phyloP scores from a whole-genome alignment of 139 green algal genomes.

The Chlamydomonas sphaeroides region DNA sequence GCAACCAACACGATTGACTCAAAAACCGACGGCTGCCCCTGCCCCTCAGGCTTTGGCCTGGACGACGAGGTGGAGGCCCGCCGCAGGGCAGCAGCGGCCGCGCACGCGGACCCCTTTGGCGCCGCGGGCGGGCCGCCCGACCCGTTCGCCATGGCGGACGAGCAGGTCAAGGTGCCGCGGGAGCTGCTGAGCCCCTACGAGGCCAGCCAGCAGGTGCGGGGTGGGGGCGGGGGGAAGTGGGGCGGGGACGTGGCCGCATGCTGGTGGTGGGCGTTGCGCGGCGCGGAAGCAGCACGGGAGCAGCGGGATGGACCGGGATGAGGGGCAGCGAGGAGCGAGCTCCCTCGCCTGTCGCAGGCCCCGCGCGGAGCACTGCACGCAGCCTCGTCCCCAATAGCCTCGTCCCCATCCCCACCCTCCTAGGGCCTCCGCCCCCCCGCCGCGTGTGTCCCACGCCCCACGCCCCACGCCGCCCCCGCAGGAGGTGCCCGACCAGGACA shows the following conservation, averaged over 20 bases:
- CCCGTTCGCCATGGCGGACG: slow-evolving; percentile 29
- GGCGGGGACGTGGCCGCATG: no score
- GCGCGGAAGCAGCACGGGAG: no score
- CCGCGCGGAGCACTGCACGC: no score
- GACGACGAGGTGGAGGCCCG: slow-evolving; percentile 18
- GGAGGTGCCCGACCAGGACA: slow-evolving; percentile 28
- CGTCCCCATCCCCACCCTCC: not conserved
- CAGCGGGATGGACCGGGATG: no score
- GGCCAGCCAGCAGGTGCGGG: slow-evolving; percentile 31
- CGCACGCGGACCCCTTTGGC: slow-evolving; percentile 10
- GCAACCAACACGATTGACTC: no score
- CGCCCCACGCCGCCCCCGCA: no score
- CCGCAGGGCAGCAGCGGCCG: not conserved
- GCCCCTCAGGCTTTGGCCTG: not conserved
- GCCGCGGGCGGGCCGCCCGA: not conserved
- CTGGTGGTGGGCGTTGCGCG: no score
- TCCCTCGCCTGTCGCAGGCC: no score
- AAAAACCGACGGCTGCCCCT: not conserved
- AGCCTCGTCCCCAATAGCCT: no score
- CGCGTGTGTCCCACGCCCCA: no score
- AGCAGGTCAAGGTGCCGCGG: slow-evolving; percentile 34
- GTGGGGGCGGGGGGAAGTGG: not conserved
- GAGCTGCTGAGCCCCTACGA: slow-evolving; percentile 29
- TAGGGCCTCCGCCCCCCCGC: not conserved
- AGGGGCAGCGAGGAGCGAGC: no score